phyloP scores from a whole-genome alignment of 2,329 filamentous ascomycete species.

The Monilinia fructicola region DNA sequence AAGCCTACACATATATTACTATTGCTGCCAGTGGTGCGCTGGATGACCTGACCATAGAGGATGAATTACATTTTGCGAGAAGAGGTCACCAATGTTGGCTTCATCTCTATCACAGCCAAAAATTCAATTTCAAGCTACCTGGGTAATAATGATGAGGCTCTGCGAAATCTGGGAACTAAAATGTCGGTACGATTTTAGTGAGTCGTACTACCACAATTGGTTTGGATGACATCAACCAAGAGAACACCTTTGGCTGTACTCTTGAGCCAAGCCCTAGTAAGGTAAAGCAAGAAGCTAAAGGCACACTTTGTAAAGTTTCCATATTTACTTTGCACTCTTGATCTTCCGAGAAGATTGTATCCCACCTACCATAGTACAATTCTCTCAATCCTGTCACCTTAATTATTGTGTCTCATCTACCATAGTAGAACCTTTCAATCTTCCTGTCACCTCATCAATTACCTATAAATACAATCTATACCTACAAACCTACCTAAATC shows the following conservation, averaged over 20 bases:
- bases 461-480: neutral
- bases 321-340: neutral
- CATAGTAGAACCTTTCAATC: neutral
- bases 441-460: neutral
- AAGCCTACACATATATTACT: neutral
- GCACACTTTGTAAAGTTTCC: neutral
- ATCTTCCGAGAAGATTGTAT: neutral
- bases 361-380: neutral
- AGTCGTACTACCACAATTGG: neutral
- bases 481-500: too few species aligned
- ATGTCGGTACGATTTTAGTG: slow-evolving; percentile 1
- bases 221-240: neutral
- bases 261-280: neutral
- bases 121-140: neutral
- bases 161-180: neutral
- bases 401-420: neutral
- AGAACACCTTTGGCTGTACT: neutral
- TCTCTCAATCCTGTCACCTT: neutral
- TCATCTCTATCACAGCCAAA: neutral
- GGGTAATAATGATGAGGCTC: neutral
- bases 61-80: neutral
- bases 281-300: neutral
- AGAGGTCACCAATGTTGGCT: neutral
- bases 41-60: neutral
- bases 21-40: neutral